phyloP scores from a whole-genome alignment of 352 stramenopile genomes.

The Phytophthora melonis region DNA sequence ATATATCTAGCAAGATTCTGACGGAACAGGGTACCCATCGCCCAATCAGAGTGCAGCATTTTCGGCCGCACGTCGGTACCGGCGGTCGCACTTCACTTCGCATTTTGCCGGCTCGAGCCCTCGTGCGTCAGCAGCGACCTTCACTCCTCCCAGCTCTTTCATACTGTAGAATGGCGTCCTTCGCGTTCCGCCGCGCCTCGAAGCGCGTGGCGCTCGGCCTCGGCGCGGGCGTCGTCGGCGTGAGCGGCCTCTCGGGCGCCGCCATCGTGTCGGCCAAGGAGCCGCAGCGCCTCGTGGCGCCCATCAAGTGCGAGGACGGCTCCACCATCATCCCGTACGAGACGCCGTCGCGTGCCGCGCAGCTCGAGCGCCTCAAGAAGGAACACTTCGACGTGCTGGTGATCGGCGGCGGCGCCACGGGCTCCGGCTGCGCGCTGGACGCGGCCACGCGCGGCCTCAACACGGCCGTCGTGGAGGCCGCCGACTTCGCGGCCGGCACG shows the following conservation, averaged over 20 bases:
- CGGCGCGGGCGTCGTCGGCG: conserved; percentile 54
- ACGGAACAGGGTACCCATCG: background rate
- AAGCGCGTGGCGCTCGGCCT: conserved; percentile 67
- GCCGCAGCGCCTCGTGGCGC: conserved; percentile 66
- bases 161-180: conserved; percentile 63
- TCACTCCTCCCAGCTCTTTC: conserved; percentile 9
- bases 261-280: conserved; percentile 84
- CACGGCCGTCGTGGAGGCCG: conserved; percentile 92
- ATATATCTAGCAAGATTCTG: background rate
- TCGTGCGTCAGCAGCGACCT: conserved; percentile 10
- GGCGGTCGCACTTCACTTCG: conserved; percentile 42
- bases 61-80: conserved; percentile 4
- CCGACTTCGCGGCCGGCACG: conserved; percentile 94
- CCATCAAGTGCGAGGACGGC: conserved; percentile 87
- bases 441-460: conserved; percentile 93
- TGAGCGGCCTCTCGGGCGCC: conserved; percentile 62
- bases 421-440: conserved; percentile 92
- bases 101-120: conserved; percentile 39
- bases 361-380: conserved; percentile 86
- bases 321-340: conserved; percentile 88
- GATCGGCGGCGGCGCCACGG: conserved; percentile 93
- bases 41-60: conserved; percentile 2
- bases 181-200: conserved; percentile 63
- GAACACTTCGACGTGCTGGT: conserved; percentile 95
- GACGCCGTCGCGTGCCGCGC: conserved; percentile 67